Evolutionary conservation across 345 rosid genomes (phyloP).

Genomic region (Corchorus capsularis): DNA sequence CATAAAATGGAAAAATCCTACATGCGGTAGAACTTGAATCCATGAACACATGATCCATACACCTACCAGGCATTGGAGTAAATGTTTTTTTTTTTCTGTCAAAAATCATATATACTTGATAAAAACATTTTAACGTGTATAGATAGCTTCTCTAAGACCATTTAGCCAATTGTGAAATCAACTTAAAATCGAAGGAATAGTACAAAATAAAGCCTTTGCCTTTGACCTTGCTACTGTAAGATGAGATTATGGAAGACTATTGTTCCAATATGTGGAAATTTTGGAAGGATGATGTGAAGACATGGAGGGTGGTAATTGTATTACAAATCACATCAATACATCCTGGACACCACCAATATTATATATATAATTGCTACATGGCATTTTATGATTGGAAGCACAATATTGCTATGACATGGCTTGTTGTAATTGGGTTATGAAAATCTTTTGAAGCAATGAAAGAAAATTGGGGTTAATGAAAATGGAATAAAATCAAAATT

Average conservation of each 20-base stretch:
- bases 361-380: background rate
- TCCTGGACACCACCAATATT: constrained; percentile 20
- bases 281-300: background rate
- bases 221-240: too few relatives aligned
- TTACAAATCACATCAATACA: constrained; percentile 5
- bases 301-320: background rate
- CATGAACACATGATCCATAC: too few relatives aligned
- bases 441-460: background rate
- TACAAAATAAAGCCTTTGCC: background rate
- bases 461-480: background rate
- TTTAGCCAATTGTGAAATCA: background rate
- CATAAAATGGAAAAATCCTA: too few relatives aligned
- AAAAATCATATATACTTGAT: background rate
- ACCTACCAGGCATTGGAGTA: too few relatives aligned
- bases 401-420: background rate
- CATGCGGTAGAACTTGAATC: too few relatives aligned
- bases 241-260: background rate
- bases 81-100: too few relatives aligned
- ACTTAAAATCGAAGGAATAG: background rate
- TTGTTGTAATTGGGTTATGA: background rate
- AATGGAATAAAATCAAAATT: background rate
- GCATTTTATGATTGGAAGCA: background rate
- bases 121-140: background rate
- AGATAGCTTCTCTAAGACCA: background rate
- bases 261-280: background rate